Evolutionary conservation across 1,284 basidiomycete species (phyloP).

Genomic region (Irpex rosettiformis): DNA sequence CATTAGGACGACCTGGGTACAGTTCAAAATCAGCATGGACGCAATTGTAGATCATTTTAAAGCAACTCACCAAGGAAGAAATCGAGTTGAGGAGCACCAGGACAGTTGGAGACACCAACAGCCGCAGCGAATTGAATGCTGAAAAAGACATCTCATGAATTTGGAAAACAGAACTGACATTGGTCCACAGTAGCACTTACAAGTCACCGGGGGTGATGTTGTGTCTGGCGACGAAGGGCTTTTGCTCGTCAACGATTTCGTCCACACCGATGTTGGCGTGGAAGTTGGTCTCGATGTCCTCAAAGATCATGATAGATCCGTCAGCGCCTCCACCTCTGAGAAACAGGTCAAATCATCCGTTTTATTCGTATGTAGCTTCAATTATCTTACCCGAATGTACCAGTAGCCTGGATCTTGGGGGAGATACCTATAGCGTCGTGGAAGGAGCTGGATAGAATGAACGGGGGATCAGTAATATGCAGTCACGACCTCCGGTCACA

Average conservation of each 20-base stretch:
- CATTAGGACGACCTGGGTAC: background rate
- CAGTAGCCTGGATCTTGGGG: slow-evolving; percentile 23
- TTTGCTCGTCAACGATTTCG: slow-evolving; percentile 25
- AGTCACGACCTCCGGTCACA: too few relatives aligned
- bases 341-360: background rate
- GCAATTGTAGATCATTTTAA: background rate
- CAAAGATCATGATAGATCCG: slow-evolving; percentile 27
- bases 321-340: slow-evolving; percentile 27
- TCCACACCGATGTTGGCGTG: slow-evolving; percentile 28
- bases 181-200: slow-evolving; percentile 15
- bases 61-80: slow-evolving; percentile 24
- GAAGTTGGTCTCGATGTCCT: slow-evolving; percentile 23
- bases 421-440: slow-evolving; percentile 6
- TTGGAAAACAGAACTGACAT: too few relatives aligned
- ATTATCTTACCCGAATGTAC: slow-evolving; percentile 19
- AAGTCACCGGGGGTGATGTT: slow-evolving; percentile 29
- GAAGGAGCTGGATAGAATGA: background rate
- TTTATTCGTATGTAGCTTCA: background rate
- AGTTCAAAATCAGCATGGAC: background rate
- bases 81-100: slow-evolving; percentile 25
- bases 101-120: slow-evolving; percentile 27
- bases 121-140: slow-evolving; percentile 30
- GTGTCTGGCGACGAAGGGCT: slow-evolving; percentile 24
- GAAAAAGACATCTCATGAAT: background rate
- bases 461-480: too few relatives aligned